Evolutionary conservation across 306 rosid genomes (phyloP).

Genomic region (Prunus salicina): DNA sequence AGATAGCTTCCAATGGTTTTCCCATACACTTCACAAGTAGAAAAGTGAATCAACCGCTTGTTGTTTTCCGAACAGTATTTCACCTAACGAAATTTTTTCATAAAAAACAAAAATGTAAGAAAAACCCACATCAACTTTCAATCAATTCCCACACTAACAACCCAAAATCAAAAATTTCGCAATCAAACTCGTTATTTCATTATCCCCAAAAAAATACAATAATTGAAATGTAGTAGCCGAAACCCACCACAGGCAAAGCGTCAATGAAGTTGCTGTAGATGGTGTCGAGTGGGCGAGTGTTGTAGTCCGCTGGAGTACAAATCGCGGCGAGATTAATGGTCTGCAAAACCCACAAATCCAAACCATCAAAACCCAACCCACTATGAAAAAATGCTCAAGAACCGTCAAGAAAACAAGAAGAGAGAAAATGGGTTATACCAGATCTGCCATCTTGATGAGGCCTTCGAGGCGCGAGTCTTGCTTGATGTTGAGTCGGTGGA

Average conservation of each 20-base stretch:
- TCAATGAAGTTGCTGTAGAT: slow-evolving; percentile 94
- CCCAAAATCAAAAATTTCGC: slow-evolving; percentile 10
- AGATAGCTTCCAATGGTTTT: slow-evolving; percentile 92
- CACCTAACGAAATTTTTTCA: slow-evolving; percentile 39
- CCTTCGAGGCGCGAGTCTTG: slow-evolving; percentile 86
- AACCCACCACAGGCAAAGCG: slow-evolving; percentile 86
- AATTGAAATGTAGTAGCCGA: neutral
- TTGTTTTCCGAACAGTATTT: slow-evolving; percentile 87
- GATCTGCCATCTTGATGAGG: slow-evolving; percentile 89
- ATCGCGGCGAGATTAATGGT: slow-evolving; percentile 94
- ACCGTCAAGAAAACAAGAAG: neutral
- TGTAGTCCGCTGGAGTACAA: slow-evolving; percentile 94
- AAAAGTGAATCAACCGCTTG: slow-evolving; percentile 90
- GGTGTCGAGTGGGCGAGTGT: slow-evolving; percentile 88
- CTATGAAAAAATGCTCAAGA: neutral
- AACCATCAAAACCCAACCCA: neutral
- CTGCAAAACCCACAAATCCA: slow-evolving; percentile 22
- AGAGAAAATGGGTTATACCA: slow-evolving; percentile 41
- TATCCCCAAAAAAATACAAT: neutral
- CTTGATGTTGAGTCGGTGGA: slow-evolving; percentile 92
- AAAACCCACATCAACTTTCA: slow-evolving; percentile 22
- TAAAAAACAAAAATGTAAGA: slow-evolving; percentile 3
- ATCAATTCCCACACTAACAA: slow-evolving; percentile 7
- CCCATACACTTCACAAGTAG: slow-evolving; percentile 96
- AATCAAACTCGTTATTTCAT: neutral